A percentile compares a stretch with the other conserved stretches of the same genome.
Evolutionary conservation across 306 rosid genomes (phyloP).

Genomic region (Benincasa hispida): DNA sequence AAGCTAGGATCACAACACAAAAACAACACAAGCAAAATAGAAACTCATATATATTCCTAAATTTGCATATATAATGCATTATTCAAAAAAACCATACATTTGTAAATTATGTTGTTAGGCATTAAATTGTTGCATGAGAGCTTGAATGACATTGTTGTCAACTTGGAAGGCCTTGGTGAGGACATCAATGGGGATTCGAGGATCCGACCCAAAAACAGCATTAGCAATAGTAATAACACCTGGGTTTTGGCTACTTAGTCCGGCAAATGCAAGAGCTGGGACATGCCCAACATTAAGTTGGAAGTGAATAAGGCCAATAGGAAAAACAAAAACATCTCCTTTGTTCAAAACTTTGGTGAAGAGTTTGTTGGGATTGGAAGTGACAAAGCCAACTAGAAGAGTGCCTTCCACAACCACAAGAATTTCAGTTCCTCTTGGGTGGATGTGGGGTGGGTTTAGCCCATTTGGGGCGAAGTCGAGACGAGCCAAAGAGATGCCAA

Average conservation of each 20-base stretch:
- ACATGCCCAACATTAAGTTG: not conserved
- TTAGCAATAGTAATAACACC: not conserved
- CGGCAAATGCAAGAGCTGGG: not conserved
- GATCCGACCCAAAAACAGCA: not conserved
- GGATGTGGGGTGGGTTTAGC: not conserved
- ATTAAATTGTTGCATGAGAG: not conserved
- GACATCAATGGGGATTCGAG: not conserved
- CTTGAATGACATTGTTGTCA: not conserved
- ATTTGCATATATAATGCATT: not conserved
- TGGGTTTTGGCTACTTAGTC: constrained; percentile 2
- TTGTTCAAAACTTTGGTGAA: not conserved
- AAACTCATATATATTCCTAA: too few relatives aligned
- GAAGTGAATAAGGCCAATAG: not conserved
- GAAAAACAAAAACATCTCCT: constrained; percentile 2
- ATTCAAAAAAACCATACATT: not conserved
- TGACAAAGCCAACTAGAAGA: not conserved
- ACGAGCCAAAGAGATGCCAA: constrained; percentile 2
- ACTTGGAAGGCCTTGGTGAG: not conserved
- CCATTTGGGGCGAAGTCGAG: not conserved
- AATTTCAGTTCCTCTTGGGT: not conserved
- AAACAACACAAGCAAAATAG: too few relatives aligned
- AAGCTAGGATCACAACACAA: too few relatives aligned
- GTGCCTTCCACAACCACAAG: not conserved
- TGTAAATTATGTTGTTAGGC: not conserved
- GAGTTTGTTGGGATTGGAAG: not conserved